Evolutionary conservation across 495 filamentous ascomycete species (phyloP), one percentile per base, ranked within the genome.

Genomic region (Penicillium macrosclerotiorum): DNA sequence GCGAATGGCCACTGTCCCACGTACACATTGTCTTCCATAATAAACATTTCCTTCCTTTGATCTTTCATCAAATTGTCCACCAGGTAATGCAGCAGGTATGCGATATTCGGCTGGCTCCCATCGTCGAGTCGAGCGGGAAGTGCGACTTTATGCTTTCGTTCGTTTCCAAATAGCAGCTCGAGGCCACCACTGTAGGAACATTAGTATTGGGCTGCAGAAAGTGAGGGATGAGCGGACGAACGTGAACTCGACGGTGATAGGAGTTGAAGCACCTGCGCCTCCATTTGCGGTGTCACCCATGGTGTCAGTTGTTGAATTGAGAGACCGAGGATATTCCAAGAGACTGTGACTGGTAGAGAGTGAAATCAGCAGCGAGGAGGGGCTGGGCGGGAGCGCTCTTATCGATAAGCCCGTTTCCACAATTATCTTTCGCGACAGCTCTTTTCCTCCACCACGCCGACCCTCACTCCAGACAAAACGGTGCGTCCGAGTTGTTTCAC

Each of bases 131-230:
- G 71, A n/a, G 75, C 67, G 23, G 93, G 88, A 19, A 97, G 51
- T 12, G 77, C 70, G 33, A 98, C 54, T 1, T 70, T 65, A 57
- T 91, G 86, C 46, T 81, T 85, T 35, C 81, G 78, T 61, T 88
- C 71, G 59, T 96, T 88, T 14, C 83, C 80, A 64, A 98, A 98
- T 43, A 98, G 80, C 64, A 95, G 84, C 65, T 98, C 93, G n/a
- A 98, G 81, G 14, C 93, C 93, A 37, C 93, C 93, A 50, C 93
- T 95, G 47, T 45, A 20, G 8, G 45, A 32, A 4, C 13, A 40
- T 62, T 23, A 62, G 51, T 32, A 12, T 23, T n/a, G 20, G 38
- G 24, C 5, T n/a, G 31, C n/a, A 16, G 13, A 19, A 36, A 6
- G 3, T n/a, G 24, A 8, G 13, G 25, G 38, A 22, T 7, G 17